Evolutionary conservation across 768 basidiomycete species (phyloP), one percentile per base, ranked within the genome.

Genomic region (Suillus subaureus): DNA sequence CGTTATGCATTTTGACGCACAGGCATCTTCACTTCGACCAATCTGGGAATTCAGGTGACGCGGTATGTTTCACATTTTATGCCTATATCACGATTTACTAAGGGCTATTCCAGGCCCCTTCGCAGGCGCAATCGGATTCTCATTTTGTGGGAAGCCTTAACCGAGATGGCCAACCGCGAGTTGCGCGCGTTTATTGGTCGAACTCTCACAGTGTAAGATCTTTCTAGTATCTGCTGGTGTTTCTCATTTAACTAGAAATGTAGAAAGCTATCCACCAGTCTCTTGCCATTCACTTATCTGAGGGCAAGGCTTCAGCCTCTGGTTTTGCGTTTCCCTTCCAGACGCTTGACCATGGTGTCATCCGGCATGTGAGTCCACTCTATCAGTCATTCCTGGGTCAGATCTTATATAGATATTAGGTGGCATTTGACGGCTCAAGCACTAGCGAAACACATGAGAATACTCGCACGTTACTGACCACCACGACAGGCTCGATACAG

Each of bases 401-500:
- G 26, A 49, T 63, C 61, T 58, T 39, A 64, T 35, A 45, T 18
- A 23, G 23, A 43, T 26, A 4, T 1, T 67, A 89, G 87, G 80
- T 83, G 43, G 81, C 88, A 1, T 74, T 89, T 60, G 86, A 89
- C 61, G 76, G 82, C 6, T 80, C 78, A n/a, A 79, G 81, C 64
- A 76, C 80, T 1, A 71, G 77, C 37, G 75, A 75, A 5, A 70
- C 70, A 62, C 77, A 72, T 8, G 78, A 83, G 21, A 67, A 80
- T 11, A 71, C 82, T 1, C 80, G 84, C 21, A 64, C 89, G 7
- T 73, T 88, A 23, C 63, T 94, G 23, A 88, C 89, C 1, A 92
- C 92, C 0, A 85, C 86, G n/a, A 89, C 90, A 2, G 94, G 93
- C 12, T 81, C 92, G 5, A 70, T 96, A 33, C 91, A 95, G 69